These are phyloP conservation scores for Gracilaria vermiculophylla DNA, from an alignment of 23 red algal genomes.

Conservation along the genomic window DNA sequence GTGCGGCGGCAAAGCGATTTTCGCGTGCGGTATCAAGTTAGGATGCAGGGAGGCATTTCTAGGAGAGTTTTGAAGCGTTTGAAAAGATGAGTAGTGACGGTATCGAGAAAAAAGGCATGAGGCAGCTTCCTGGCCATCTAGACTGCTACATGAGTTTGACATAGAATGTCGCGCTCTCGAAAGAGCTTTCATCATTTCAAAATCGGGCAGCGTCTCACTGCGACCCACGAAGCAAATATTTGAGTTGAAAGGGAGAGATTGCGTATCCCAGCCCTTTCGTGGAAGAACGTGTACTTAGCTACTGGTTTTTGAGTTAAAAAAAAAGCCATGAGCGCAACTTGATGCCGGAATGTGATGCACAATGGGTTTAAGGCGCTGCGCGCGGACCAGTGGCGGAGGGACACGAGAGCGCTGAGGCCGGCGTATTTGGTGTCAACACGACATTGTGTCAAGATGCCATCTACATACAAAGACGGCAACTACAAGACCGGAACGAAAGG, in stretches of 20 bases:
- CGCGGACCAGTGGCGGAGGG: background rate
- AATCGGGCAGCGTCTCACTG: background rate
- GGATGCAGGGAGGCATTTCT: background rate
- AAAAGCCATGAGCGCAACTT: too few species aligned
- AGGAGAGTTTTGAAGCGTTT: background rate
- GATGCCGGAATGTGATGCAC: background rate
- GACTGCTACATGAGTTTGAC: background rate
- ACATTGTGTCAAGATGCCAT: background rate
- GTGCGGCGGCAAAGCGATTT: background rate
- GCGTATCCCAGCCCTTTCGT: background rate
- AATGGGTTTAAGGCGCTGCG: background rate
- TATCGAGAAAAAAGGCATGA: background rate
- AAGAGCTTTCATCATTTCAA: constrained; percentile 6
- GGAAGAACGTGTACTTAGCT: too few species aligned
- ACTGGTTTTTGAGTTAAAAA: too few species aligned
- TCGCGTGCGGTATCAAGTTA: background rate
- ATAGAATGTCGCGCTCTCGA: background rate
- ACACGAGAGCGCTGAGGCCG: background rate
- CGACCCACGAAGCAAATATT: background rate
- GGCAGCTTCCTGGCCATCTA: background rate
- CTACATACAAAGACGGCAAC: too few species aligned
- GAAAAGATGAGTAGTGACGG: background rate
- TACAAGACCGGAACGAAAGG: too few species aligned
- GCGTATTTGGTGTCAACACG: background rate
- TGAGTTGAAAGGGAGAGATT: background rate